Base-by-base conservation (phyloP, 2,329 filamentous ascomycete genomes). In the Emmonsia crescens region DNA sequence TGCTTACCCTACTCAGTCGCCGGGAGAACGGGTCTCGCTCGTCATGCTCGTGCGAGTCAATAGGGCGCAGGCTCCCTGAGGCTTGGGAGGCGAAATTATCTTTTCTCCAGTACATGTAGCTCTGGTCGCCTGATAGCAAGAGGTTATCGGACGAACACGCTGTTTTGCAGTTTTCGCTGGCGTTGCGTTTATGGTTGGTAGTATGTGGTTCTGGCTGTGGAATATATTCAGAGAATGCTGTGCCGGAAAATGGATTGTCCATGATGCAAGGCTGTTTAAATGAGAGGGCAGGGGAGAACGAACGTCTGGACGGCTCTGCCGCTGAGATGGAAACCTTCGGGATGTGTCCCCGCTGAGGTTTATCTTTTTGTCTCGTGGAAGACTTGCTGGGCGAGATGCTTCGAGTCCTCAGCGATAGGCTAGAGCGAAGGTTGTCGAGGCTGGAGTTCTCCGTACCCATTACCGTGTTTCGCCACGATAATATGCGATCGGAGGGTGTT, bases 391-490 rank as follows among this genome's bases (percentile, higher is more conserved):
- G 78, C 21, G 81, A 81, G 54, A 75, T 72, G 67, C 78, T 82
- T 64, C 81, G 71, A 60, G 72, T 74, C 60, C 69, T 70, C 54
- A 70, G 69, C 63, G 59, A 64, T 54, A 57, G 48, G 3, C 68
- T 68, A 40, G 62, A 64, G 49, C 71, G 72, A 9, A 70, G 69
- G 31, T 69, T 75, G 36, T 82, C 79, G n/a, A 79, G 72, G 63
- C 76, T 80, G 40, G 76, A 68, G 52, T 77, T 80, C 63, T 80
- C 80, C 4, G 79, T 80, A 61, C 80, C 80, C 19, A 79, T 77
- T 61, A 89, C 82, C 14, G 82, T 82, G 66, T 95, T 90, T 3
- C 92, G 85, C 93, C 93, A 99, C 57, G 85, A 89, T 66, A 95
- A 82, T 66, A 96, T 96, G 19, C 89, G 84, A 65, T 97, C 93